These are phyloP conservation scores for Clarireedia homoeocarpa DNA, from an alignment of 2,329 filamentous ascomycete species.

Conservation along the genomic window DNA sequence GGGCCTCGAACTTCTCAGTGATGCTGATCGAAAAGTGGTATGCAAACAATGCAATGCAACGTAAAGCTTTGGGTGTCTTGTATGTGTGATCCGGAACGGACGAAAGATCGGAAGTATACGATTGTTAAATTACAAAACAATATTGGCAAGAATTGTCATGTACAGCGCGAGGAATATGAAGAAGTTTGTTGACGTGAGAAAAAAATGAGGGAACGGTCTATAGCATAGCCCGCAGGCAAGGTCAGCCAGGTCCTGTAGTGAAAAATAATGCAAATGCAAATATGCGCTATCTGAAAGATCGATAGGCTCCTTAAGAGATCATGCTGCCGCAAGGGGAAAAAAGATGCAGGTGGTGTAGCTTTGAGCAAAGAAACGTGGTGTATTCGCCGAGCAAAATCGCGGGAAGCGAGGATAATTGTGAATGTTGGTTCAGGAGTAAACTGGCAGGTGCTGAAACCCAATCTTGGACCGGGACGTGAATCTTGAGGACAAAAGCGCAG, in stretches of 20 bases:
- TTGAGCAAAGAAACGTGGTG: slow-evolving; percentile 3
- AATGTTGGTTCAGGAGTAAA: background rate
- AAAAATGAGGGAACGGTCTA: slow-evolving; percentile 23
- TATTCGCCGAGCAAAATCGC: slow-evolving; percentile 15
- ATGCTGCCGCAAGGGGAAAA: slow-evolving; percentile 13
- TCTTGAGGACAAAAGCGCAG: background rate
- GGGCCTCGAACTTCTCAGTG: slow-evolving; percentile 6
- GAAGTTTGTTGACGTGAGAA: slow-evolving; percentile 1
- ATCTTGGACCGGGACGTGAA: background rate
- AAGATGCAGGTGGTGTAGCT: background rate
- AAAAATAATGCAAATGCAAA: slow-evolving; percentile 16
- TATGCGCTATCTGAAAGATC: slow-evolving; percentile 18
- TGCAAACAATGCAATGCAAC: background rate
- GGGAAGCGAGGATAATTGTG: background rate
- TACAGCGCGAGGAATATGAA: slow-evolving; percentile 1
- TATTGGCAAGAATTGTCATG: background rate
- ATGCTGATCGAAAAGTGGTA: background rate
- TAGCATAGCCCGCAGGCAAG: slow-evolving; percentile 15
- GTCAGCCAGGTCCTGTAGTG: slow-evolving; percentile 19
- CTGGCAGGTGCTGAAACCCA: background rate
- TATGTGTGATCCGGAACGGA: background rate
- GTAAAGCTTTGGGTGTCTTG: background rate
- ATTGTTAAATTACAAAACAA: background rate
- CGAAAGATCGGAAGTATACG: background rate
- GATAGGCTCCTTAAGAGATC: slow-evolving; percentile 10